Evolutionary conservation across 352 stramenopile genomes (phyloP).

Genomic region (Ophiocytium majus): DNA sequence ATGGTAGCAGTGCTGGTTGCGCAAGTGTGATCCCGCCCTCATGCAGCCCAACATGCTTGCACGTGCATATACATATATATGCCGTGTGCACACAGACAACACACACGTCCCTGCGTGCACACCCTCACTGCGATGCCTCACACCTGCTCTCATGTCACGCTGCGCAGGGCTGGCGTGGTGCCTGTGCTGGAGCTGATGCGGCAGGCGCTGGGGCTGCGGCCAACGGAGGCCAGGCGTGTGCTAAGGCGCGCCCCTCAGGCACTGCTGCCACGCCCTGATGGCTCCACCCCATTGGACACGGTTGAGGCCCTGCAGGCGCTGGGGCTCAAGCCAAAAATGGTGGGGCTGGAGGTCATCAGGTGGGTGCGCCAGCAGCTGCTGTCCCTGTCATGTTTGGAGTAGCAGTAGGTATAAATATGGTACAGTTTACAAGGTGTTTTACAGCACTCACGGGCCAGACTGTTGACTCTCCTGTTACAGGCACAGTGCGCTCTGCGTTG

Average conservation of each 20-base stretch:
- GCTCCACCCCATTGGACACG: slow-evolving; percentile 34
- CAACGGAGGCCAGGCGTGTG: slow-evolving; percentile 39
- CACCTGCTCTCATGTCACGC: not conserved
- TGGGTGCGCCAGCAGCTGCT: not conserved
- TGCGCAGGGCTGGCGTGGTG: slow-evolving; percentile 24
- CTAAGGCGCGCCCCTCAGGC: slow-evolving; percentile 43
- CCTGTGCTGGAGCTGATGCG: slow-evolving; percentile 41
- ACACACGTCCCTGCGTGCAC: not conserved
- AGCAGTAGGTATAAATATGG: too few species aligned
- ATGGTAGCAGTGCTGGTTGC: too few species aligned
- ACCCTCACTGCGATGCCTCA: not conserved
- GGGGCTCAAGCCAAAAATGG: not conserved
- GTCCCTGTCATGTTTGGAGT: too few species aligned
- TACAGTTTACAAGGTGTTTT: too few species aligned
- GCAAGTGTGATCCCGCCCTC: not conserved
- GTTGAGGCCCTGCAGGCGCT: slow-evolving; percentile 24
- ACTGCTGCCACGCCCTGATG: slow-evolving; percentile 31
- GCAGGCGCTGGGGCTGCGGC: slow-evolving; percentile 38
- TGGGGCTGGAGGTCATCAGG: slow-evolving; percentile 6
- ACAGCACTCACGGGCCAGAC: too few species aligned
- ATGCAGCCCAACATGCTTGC: not conserved
- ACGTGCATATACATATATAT: not conserved
- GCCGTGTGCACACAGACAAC: not conserved
- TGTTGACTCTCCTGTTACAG: too few species aligned
- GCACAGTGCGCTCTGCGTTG: too few species aligned